Evolutionary conservation across 257 asterid species (phyloP), one percentile per base, ranked within the genome.

Genomic region (Penstemon eatonii): DNA sequence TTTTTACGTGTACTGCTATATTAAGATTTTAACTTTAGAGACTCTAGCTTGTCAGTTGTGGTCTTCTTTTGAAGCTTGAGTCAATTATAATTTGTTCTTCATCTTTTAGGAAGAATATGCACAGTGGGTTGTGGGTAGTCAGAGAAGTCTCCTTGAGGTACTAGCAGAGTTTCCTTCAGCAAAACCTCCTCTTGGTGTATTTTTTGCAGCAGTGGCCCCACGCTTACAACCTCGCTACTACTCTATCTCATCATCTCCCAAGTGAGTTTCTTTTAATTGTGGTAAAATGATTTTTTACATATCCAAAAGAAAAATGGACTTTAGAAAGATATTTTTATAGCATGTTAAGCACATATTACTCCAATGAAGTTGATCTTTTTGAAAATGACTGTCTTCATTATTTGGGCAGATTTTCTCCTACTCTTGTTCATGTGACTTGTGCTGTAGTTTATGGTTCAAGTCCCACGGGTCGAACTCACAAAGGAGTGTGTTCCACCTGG

Each of bases 401-500:
- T 69, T 58, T 40, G 49, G 69, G 80, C 85, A 89, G 96, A 80
- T 82, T 74, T 66, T 85, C 87, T 62, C 81, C 94, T 11, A 57
- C 57, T 58, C 79, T 84, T 57, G 86, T 89, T 66, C 94, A 89
- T 81, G 96, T 89, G 40, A 84, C 96, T 52, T 83, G 80, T 78
- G 94, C 96, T 4, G 39, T 89, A 73, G 94, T 89, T 75, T 71
- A 73, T 76, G 94, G 87, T 63, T 78, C 89, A 37, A 89, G 81
- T 69, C 96, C 91, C 37, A 86, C 94, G 0, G 96, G 95, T 39
- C 87, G 94, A 73, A 81, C 85, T 69, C 96, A 89, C 66, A 84
- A 82, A 76, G 96, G 96, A 56, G 89, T 89, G 66, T 89, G 94
- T 82, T 89, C 96, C 7, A 86, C 95, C 56, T 89, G 96, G 96